phyloP scores from a whole-genome alignment of 73 alveolate genomes.

The Paramecium caudatum region DNA sequence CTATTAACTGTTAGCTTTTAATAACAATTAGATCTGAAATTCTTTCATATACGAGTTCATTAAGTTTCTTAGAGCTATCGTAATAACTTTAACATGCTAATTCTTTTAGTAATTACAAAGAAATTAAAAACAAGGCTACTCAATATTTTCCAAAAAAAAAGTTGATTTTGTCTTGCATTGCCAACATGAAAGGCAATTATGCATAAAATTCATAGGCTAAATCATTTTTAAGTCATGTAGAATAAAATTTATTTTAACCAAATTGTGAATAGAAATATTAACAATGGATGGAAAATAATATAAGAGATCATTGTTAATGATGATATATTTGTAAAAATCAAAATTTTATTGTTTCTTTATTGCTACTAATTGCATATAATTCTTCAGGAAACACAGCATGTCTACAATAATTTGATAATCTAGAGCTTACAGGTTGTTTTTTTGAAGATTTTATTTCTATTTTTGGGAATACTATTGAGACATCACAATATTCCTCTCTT shows the following conservation, averaged over 20 bases:
- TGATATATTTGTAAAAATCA: neutral
- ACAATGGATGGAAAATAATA: slow-evolving; percentile 7
- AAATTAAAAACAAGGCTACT: neutral
- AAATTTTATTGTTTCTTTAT: neutral
- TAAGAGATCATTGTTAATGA: neutral
- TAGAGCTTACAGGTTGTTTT: neutral
- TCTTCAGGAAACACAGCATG: neutral
- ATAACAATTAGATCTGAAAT: neutral
- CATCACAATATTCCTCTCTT: slow-evolving; percentile 17
- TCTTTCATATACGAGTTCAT: neutral
- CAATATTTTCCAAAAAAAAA: neutral
- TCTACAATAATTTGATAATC: neutral
- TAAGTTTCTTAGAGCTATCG: neutral
- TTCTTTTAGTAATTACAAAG: neutral
- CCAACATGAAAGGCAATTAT: neutral
- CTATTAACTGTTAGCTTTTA: neutral
- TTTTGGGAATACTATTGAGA: slow-evolving; percentile 28
- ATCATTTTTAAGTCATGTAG: neutral
- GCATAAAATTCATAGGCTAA: neutral
- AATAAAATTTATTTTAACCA: neutral
- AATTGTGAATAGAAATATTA: slow-evolving; percentile 8
- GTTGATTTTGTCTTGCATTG: neutral
- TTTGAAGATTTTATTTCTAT: neutral
- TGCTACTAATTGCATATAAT: neutral
- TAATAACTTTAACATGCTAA: neutral